Evolutionary conservation across 2,329 filamentous ascomycete genomes (phyloP), one percentile per base, ranked within the genome.

Genomic region (Aspergillus terreus): DNA sequence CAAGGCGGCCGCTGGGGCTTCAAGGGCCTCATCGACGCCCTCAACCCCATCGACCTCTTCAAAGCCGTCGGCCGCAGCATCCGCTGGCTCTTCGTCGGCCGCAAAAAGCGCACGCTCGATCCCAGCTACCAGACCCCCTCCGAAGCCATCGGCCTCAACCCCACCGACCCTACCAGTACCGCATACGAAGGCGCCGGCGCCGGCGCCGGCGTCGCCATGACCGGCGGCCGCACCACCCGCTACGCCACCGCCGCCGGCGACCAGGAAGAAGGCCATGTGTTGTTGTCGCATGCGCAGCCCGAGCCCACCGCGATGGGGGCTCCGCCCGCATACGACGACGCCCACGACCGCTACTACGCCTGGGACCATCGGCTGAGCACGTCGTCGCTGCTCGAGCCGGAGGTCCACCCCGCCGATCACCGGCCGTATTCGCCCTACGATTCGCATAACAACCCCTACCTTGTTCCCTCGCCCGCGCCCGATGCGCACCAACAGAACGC

Each of bases 41-140:
- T 91, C 66, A 94, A 94, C 62, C 80, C 87, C 0, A 90, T 88
- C 85, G 90, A 96, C 67, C 81, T 95, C 40, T 72, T 90, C 63
- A 95, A 92, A 71, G 88, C 88, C 0, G 84, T 88, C 55, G 87
- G 86, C 7, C 82, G 90, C 46, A 87, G 88, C 19, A 81, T 90
- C 61, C 82, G 87, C 60, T 95, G 90, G 91, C 75, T 95, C 17
- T 86, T 92, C 56, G 82, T 90, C 14, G 90, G 90, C 40, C 79
- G 82, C 49, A 86, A 83, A 66, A 68, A 59, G 51, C 66, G 75
- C 43, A 68, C 64, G 44, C 50, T 65, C 38, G 73, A 76, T 48
- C 57, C 68, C 17, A 76, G 73, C 55, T 76, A 76, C 50, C 65
- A 62, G 47, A 57, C 53, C 23, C 60, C 60, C 25, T 49, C 51